These are phyloP conservation scores for Pisolithus albus DNA, from an alignment of 768 basidiomycete genomes.

Conservation along the genomic window DNA sequence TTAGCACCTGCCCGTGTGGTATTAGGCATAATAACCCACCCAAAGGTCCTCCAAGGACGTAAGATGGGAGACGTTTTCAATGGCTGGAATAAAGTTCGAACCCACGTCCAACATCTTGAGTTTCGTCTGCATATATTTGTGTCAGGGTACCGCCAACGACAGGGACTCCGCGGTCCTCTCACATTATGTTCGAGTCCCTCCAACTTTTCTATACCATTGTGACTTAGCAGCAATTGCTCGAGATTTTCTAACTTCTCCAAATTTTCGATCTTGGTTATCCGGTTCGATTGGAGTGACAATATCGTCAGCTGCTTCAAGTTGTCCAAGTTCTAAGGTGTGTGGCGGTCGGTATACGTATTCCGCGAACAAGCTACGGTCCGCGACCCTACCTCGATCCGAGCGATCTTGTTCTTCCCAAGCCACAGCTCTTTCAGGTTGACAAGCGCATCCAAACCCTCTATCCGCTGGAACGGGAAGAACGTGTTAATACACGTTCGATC, in stretches of 20 bases:
- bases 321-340: slow-evolving; percentile 50
- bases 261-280: slow-evolving; percentile 82
- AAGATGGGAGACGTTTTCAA: slow-evolving; percentile 82
- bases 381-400: slow-evolving; percentile 67
- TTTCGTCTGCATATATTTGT: slow-evolving; percentile 36
- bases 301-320: slow-evolving; percentile 71
- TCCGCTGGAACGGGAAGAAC: slow-evolving; percentile 46
- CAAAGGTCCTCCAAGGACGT: slow-evolving; percentile 83
- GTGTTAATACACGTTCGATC: background rate
- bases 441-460: slow-evolving; percentile 77
- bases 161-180: slow-evolving; percentile 16
- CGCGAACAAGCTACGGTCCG: background rate
- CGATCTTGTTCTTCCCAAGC: slow-evolving; percentile 97
- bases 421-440: slow-evolving; percentile 87
- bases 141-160: background rate
- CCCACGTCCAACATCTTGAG: slow-evolving; percentile 85
- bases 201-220: slow-evolving; percentile 80
- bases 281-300: slow-evolving; percentile 88
- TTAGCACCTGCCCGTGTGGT: background rate
- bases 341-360: background rate
- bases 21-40: slow-evolving; percentile 42
- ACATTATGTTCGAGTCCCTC: slow-evolving; percentile 87
- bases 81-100: slow-evolving; percentile 69
- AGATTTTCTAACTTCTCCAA: slow-evolving; percentile 66
- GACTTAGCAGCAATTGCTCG: slow-evolving; percentile 89